Conservation (phyloP, 805 yeast genomes). For the Vanderwaltozyma tropicalis region DNA sequence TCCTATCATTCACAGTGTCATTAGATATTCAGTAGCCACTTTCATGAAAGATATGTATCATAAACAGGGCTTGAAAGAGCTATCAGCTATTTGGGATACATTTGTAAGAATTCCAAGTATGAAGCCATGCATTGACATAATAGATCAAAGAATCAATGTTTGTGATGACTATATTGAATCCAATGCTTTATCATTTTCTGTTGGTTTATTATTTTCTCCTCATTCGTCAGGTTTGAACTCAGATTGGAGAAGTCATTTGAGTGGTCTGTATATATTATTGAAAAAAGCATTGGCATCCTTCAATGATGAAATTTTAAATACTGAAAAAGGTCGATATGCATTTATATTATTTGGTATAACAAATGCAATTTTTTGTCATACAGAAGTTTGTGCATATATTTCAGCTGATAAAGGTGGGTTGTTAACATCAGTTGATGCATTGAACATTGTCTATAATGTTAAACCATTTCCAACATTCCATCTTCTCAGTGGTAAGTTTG, state of each 20-base stretch:
- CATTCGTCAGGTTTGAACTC: conserved; percentile 2
- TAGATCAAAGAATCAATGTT: background rate
- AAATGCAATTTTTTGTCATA: conserved; percentile 4
- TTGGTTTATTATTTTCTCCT: conserved; percentile 4
- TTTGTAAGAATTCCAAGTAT: conserved; percentile 7
- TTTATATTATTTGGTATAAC: conserved; percentile 2
- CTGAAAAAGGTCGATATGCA: conserved; percentile 1
- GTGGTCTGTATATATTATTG: conserved; percentile 3
- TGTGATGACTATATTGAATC: conserved; percentile 2
- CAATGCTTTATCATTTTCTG: conserved; percentile 4
- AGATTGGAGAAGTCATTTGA: conserved; percentile 7
- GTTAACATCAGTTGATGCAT: background rate
- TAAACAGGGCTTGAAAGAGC: background rate
- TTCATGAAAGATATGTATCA: conserved; percentile 6
- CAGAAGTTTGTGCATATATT: conserved; percentile 6
- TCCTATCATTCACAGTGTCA: conserved; percentile 1
- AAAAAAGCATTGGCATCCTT: background rate
- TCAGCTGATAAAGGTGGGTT: conserved; percentile 8
- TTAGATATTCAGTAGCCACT: conserved; percentile 4
- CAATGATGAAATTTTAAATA: background rate
- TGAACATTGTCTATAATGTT: background rate
- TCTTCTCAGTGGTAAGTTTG: background rate
- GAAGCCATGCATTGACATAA: conserved; percentile 4
- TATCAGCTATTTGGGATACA: conserved; percentile 7
- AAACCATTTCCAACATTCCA: conserved; percentile 1